Evolutionary conservation across 441 rosid genomes (phyloP).

Genomic region (Kokia cookei): DNA sequence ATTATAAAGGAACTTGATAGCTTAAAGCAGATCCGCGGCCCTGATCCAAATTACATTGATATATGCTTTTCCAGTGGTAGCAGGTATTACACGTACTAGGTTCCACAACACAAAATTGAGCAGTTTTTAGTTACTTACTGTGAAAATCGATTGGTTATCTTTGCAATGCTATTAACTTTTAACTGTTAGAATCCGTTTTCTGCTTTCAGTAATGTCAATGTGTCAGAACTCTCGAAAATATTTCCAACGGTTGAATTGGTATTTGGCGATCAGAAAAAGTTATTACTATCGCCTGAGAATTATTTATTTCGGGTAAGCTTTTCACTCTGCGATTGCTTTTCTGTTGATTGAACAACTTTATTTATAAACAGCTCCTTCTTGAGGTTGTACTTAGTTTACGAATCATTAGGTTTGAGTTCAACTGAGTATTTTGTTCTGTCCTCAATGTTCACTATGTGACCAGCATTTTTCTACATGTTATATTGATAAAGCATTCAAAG

Average conservation of each 20-base stretch:
- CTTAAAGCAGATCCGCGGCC: conserved; percentile 69
- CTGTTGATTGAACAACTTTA: not conserved
- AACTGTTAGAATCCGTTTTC: conserved; percentile 13
- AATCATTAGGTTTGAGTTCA: not conserved
- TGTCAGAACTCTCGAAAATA: conserved; percentile 41
- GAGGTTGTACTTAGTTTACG: not conserved
- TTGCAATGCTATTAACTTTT: conserved; percentile 6
- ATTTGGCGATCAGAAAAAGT: conserved; percentile 61
- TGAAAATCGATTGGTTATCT: not conserved
- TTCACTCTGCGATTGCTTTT: not conserved
- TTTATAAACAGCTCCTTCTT: not conserved
- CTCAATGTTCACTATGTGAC: not conserved
- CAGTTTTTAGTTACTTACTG: not conserved
- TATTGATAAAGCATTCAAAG: conserved; percentile 72
- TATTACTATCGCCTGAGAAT: conserved; percentile 79
- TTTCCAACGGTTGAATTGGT: conserved; percentile 76
- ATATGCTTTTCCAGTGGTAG: conserved; percentile 72
- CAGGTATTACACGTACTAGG: conserved; percentile 37
- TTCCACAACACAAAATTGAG: conserved; percentile 1
- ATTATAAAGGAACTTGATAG: conserved; percentile 54
- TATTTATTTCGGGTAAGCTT: conserved; percentile 71
- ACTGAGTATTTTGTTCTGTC: not conserved
- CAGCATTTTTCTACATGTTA: conserved; percentile 3
- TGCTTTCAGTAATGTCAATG: conserved; percentile 35
- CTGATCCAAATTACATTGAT: conserved; percentile 84